Percentiles rank a stretch among this genome's conserved stretches.
phyloP scores from a whole-genome alignment of 202 grass and related monocot genomes.

The Brachypodium distachyon region DNA sequence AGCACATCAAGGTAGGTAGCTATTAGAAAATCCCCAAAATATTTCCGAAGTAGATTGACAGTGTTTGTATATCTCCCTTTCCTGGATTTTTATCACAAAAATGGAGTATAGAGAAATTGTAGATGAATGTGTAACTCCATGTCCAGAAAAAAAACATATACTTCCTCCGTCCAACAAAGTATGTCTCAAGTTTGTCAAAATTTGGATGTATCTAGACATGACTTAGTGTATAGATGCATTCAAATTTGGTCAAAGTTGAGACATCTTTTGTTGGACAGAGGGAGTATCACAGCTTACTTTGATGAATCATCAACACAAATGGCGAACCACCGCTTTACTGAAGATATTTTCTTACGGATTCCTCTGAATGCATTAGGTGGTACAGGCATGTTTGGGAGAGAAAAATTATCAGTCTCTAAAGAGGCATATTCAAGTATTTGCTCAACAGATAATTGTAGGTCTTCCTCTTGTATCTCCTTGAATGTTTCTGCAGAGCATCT shows the following conservation, averaged over 20 bases:
- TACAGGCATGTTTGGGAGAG: constrained; percentile 64
- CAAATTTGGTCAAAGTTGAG: too few species aligned
- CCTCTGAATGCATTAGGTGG: constrained; percentile 75
- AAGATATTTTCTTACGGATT: constrained; percentile 75
- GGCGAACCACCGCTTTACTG: constrained; percentile 63
- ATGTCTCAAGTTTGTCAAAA: too few species aligned
- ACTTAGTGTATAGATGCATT: too few species aligned
- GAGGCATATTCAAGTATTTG: constrained; percentile 39
- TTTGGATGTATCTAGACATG: too few species aligned
- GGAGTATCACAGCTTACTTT: constrained; percentile 57
- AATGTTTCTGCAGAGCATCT: constrained; percentile 59
- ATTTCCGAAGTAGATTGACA: constrained; percentile 79
- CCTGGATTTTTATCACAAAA: constrained; percentile 42
- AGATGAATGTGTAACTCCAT: constrained; percentile 6
- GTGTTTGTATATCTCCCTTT: constrained; percentile 66
- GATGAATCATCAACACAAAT: constrained; percentile 77
- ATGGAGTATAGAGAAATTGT: constrained; percentile 10
- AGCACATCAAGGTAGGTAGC: constrained; percentile 63
- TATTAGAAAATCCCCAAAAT: constrained; percentile 92
- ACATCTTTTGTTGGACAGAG: too few species aligned
- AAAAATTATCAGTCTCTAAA: constrained; percentile 41
- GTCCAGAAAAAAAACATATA: constrained; percentile 1
- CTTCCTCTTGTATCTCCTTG: constrained; percentile 39
- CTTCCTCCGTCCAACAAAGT: too few species aligned
- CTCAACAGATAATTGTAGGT: constrained; percentile 58